Conservation (phyloP, 1,139 yeast genomes). For the Lodderomyces elongisporus region DNA sequence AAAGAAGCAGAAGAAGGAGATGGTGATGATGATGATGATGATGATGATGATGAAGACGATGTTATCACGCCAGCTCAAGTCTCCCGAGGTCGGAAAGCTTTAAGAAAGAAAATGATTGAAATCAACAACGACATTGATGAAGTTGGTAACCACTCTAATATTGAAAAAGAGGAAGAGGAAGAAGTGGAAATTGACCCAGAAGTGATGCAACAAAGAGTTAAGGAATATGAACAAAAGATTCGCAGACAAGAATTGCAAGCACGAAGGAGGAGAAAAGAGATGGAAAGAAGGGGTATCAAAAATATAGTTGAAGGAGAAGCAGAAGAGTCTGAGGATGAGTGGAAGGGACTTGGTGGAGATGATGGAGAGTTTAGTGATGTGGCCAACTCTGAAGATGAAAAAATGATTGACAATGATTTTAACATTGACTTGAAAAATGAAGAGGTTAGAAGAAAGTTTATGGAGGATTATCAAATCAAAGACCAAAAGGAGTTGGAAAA, state of each 20-base stretch:
- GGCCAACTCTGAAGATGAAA: slow-evolving; percentile 74
- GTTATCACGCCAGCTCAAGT: slow-evolving; percentile 26
- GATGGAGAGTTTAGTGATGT: slow-evolving; percentile 67
- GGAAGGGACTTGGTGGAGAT: slow-evolving; percentile 84
- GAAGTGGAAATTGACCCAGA: slow-evolving; percentile 23
- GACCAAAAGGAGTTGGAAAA: slow-evolving; percentile 71
- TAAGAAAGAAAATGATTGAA: slow-evolving; percentile 15
- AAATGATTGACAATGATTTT: slow-evolving; percentile 72
- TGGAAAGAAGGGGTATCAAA: slow-evolving; percentile 48
- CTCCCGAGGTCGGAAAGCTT: slow-evolving; percentile 20
- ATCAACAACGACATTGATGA: slow-evolving; percentile 18
- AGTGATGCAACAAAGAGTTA: slow-evolving; percentile 26
- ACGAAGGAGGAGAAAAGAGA: slow-evolving; percentile 40
- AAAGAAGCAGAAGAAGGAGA: slow-evolving; percentile 21
- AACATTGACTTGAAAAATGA: slow-evolving; percentile 55
- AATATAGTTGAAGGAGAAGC: slow-evolving; percentile 80
- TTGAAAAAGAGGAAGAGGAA: slow-evolving; percentile 19
- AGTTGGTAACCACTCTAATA: slow-evolving; percentile 12
- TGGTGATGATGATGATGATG: not conserved
- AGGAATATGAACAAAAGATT: slow-evolving; percentile 34
- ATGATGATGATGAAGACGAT: slow-evolving; percentile 23
- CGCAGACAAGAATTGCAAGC: slow-evolving; percentile 35
- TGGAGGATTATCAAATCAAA: slow-evolving; percentile 62
- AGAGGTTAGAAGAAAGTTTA: slow-evolving; percentile 55
- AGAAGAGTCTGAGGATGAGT: slow-evolving; percentile 94